These are phyloP conservation scores for Aspergillus ibericus DNA, from an alignment of 2,329 filamentous ascomycete species.

Conservation along the genomic window DNA sequence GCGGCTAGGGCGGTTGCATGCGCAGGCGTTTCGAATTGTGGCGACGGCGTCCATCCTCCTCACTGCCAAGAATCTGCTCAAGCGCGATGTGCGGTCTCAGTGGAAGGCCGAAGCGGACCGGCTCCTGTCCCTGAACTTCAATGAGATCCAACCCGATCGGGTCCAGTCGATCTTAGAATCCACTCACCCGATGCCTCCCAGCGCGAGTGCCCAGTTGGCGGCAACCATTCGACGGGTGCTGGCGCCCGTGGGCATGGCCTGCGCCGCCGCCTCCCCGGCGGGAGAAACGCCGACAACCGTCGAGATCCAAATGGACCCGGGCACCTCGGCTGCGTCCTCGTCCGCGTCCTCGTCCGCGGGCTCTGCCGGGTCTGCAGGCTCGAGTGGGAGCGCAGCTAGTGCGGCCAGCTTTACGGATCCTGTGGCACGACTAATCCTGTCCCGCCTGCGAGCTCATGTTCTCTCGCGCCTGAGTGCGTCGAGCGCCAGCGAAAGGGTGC, in stretches of 20 bases:
- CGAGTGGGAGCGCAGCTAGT: constrained; percentile 12
- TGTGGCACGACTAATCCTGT: constrained; percentile 60
- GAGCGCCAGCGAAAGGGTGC: constrained; percentile 60
- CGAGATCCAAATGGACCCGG: constrained; percentile 23
- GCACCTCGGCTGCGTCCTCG: constrained; percentile 56
- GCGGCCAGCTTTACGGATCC: constrained; percentile 57
- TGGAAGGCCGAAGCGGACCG: constrained; percentile 64
- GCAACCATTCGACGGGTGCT: constrained; percentile 55
- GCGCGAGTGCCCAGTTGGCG: constrained; percentile 46
- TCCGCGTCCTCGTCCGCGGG: constrained; percentile 44
- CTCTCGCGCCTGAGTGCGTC: constrained; percentile 57
- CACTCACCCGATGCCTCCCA: constrained; percentile 50
- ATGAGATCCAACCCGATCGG: constrained; percentile 41
- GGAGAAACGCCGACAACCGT: constrained; percentile 24
- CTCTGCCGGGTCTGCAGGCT: constrained; percentile 30
- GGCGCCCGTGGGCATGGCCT: constrained; percentile 51
- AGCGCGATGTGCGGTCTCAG: constrained; percentile 62
- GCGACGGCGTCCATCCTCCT: constrained; percentile 63
- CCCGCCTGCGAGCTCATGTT: constrained; percentile 58
- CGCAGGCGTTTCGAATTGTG: constrained; percentile 57
- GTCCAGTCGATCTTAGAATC: constrained; percentile 50
- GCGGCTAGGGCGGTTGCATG: constrained; percentile 55
- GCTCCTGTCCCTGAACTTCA: constrained; percentile 54
- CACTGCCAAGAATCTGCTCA: constrained; percentile 65
- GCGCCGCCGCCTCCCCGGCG: constrained; percentile 25